Evolutionary conservation across 805 yeast species (phyloP), one percentile per base, ranked within the genome.

Genomic region (Candida incommunis): DNA sequence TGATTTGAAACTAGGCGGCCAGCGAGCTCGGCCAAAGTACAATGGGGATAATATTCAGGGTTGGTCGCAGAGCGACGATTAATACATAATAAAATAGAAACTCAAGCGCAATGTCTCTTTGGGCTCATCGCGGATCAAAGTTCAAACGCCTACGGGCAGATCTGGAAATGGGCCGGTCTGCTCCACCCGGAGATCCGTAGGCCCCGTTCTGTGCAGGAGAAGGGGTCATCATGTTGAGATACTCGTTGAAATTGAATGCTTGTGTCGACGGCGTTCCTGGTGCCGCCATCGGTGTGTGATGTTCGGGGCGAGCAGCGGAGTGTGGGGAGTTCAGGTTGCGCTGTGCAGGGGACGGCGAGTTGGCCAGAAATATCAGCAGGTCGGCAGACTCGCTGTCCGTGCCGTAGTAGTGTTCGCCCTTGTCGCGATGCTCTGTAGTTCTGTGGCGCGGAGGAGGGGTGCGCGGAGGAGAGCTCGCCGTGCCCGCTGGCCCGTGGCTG

Each of bases 211-310:
- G 37, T 24, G 46, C 56, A 7, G 59, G 59, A 43, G 83, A 76
- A 2, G 92, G 92, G 1, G 88, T 78, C 57, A 80, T 79, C 50
- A 82, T 70, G 57, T 84, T 81, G 31, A 85, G 81, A 58, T 82
- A 84, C 58, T 84, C 95, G 57, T 76, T 79, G 78, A 84, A 76
- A 60, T 84, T 83, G 65, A 84, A 83, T 42, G 58, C 64, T 22
- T 64, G 66, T 22, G 67, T 53, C 16, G 53, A 58, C 24, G 69
- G 59, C 35, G 65, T 52, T 50, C 58, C 55, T 34, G 65, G 55
- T 49, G 66, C 48, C 45, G 27, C 27, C 27, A 25, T 25, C 13
- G 27, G 27, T 25, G 27, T 25, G 13, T 25, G 27, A n/a, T n/a
- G n/a, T 13, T 25, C 27, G 7, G 7, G 27, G 13, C 27, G 27